A percentile compares a stretch with the other conserved stretches of the same genome.
Evolutionary conservation across 2,329 filamentous ascomycete species (phyloP).

Genomic region (Diaporthe nobilis): DNA sequence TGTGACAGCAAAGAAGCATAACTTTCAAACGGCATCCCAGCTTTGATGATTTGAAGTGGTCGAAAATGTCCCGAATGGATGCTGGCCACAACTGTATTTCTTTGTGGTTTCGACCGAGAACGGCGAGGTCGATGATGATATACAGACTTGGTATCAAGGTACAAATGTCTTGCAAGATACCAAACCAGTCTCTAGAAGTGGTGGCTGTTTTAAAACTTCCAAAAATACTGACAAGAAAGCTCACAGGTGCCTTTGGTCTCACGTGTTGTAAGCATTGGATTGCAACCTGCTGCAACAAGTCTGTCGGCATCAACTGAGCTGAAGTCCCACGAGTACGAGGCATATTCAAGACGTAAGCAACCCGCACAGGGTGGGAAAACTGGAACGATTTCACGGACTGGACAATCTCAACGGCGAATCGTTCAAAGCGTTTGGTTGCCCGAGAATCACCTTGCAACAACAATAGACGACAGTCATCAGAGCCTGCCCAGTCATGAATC

Average conservation of each 20-base stretch:
- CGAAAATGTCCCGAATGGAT: not conserved
- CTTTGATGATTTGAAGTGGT: accelerated
- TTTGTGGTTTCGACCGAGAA: not conserved
- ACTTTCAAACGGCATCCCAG: not conserved
- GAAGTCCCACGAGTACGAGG: not conserved
- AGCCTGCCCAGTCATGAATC: not conserved
- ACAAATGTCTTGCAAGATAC: not conserved
- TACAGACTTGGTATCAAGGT: not conserved
- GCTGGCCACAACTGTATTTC: not conserved
- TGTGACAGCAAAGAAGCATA: not conserved
- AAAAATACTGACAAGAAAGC: not conserved
- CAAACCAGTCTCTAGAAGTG: not conserved
- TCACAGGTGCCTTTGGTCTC: not conserved
- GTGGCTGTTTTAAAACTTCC: not conserved
- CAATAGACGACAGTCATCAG: not conserved
- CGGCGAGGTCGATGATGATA: not conserved
- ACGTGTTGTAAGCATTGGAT: not conserved
- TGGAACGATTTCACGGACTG: no score
- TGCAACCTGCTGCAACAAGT: not conserved
- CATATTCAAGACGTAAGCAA: not conserved
- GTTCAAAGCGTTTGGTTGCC: not conserved
- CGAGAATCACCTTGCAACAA: not conserved
- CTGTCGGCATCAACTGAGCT: not conserved
- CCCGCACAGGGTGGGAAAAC: not conserved
- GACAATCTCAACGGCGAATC: not conserved